Base-by-base conservation (phyloP, 192 early-diverging fungal species). In the Lobulomyces angularis region DNA sequence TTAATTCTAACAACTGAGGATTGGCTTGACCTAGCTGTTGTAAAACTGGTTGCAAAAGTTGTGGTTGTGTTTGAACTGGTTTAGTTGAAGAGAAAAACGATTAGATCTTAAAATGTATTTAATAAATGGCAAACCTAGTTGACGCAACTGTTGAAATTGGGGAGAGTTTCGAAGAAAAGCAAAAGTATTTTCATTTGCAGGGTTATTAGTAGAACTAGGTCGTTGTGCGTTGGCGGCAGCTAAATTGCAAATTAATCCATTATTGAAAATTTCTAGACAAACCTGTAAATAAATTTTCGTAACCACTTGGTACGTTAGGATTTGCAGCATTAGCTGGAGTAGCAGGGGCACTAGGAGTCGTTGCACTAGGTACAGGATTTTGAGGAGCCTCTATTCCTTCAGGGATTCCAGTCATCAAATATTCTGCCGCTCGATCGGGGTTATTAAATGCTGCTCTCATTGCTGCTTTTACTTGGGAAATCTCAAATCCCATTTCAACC, bases 371-470 rank as follows among this genome's bases (percentile, higher is more conserved):
- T 7, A 46, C 48, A 1, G 50, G 41, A 31, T 21, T 20, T 29
- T 57, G 55, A 23, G 47, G 46, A 29, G 34, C 29, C 19, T 46
- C 53, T 30, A 43, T 35, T 3, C 38, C 16, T 12, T 32, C 31
- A 12, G 16, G 31, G 12, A 16, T 32, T 32, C 30, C 84, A 37
- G 55, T 95, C 50, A 93, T 75, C 35, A 97, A 64, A 51, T 95
- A 97, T 59, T 97, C 93, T 7, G 84, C 90, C 18, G 93, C 93
- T 43, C 93, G 72, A 59, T 95, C 90, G 1, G 93, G 88, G 58
- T 97, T 97, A 57, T 93, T 94, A 53, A 83, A 95, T 48, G 87
- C 90, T 5, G 93, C 93, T 34, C 90, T 80, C 82, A 97, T 90
- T 7, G 93, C 93, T 38, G 58, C 55, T 28, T 82, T 70, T 35